Base-by-base conservation (phyloP, 2,329 filamentous ascomycete genomes). In the Cladosporium sphaerospermum region DNA sequence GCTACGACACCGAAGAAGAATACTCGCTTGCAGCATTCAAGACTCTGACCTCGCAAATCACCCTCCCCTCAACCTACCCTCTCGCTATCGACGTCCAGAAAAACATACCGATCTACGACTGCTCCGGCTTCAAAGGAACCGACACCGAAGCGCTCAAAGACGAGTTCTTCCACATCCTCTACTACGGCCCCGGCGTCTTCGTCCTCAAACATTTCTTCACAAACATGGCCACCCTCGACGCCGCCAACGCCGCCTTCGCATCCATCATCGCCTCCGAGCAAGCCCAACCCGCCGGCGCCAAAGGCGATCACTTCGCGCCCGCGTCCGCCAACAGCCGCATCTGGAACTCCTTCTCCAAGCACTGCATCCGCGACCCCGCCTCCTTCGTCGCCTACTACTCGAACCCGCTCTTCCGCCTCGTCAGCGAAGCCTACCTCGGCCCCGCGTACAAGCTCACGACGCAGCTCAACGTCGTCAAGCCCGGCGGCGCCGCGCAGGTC, bases 281-380 rank as follows among this genome's bases (percentile, higher is more conserved):
- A 28, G 58, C 67, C 31, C 59, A 60, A 5, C 45, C 61, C 18
- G 64, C 64, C 19, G 46, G 56, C 14, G 55, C 64, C 1, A 75
- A 76, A 48, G 82, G 82, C 18, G 82, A 85, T 64, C 82, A 85
- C 61, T 85, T 85, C 64, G 79, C 81, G 1, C 67, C 73, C 4
- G 71, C 72, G 2, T 46, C 51, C 10, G 73, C 74, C 19, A 85
- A 85, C 61, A 73, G 78, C 51, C 75, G 82, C 9, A 83, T 85
- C 68, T 85, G 81, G 81, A 85, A 85, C 68, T 81, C 81, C 0
- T 81, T 84, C 66, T 76, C 76, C 57, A 85, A 85, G 61, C 82
- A 84, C 60, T 77, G 74, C 16, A 63, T 78, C 2, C 62, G 68
- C 28, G 74, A 82, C 56, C 75, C 81, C 0, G 41, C 61, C 0